A percentile compares a stretch with the other conserved stretches of the same genome.
Conservation (phyloP, 2,329 filamentous ascomycete genomes). For the Alternaria alternata region DNA sequence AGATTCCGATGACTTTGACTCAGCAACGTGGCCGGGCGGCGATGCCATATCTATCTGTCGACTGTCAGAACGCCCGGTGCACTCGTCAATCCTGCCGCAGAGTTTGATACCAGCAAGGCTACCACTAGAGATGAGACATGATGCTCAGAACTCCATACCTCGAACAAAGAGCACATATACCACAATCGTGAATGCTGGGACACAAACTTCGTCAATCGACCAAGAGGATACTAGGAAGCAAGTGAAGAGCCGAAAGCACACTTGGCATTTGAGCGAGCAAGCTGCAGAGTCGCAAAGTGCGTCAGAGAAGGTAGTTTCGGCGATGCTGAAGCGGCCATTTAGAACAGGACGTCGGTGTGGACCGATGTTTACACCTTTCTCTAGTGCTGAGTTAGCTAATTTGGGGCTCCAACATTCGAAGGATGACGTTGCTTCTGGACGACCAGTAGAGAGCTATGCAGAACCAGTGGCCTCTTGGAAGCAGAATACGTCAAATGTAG, state of each 20-base stretch:
- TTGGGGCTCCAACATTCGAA: background rate
- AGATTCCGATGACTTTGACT: background rate
- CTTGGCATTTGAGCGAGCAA: background rate
- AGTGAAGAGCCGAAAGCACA: background rate
- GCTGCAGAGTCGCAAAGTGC: background rate
- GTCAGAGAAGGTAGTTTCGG: background rate
- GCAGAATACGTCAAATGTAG: background rate
- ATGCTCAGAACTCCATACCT: background rate
- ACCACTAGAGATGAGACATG: background rate
- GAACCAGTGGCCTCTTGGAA: background rate
- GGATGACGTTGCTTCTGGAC: background rate
- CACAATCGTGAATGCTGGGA: background rate
- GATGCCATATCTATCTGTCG: background rate
- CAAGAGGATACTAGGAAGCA: background rate
- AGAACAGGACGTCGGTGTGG: background rate
- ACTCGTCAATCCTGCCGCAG: background rate
- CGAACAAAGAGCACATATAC: background rate
- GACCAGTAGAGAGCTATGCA: background rate
- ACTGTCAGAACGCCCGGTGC: background rate
- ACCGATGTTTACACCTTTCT: background rate
- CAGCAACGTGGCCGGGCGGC: background rate
- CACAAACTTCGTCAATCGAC: background rate
- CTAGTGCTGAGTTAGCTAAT: background rate
- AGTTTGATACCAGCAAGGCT: background rate
- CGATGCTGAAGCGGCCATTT: background rate